These are phyloP conservation scores for Mycena belliarum DNA, from an alignment of 768 basidiomycete genomes.

Conservation along the genomic window DNA sequence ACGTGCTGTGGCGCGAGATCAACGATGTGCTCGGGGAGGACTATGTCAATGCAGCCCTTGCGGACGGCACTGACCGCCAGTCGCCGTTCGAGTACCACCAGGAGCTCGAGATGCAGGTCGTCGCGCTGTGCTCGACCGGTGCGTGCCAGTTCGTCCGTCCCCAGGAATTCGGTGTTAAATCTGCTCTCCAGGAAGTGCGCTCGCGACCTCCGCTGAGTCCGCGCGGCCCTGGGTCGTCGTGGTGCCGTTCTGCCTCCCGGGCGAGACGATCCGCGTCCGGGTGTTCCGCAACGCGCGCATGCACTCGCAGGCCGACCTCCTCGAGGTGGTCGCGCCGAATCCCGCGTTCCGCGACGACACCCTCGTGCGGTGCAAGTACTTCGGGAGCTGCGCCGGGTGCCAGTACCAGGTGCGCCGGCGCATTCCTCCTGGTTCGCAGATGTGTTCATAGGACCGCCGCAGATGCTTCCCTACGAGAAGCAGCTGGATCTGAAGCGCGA, in stretches of 20 bases:
- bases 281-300: slow-evolving; percentile 72
- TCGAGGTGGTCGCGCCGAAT: slow-evolving; percentile 68
- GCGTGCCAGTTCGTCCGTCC: slow-evolving; percentile 25
- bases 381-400: slow-evolving; percentile 88
- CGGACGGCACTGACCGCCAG: slow-evolving; percentile 52
- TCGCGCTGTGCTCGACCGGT: slow-evolving; percentile 65
- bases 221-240: slow-evolving; percentile 76
- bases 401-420: slow-evolving; percentile 83
- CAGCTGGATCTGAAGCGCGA: slow-evolving; percentile 88
- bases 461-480: slow-evolving; percentile 87
- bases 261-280: slow-evolving; percentile 73
- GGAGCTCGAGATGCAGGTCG: slow-evolving; percentile 68
- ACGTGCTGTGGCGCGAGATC: slow-evolving; percentile 77
- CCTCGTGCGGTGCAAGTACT: slow-evolving; percentile 79
- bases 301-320: slow-evolving; percentile 75
- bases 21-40: slow-evolving; percentile 63
- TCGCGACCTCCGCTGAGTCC: slow-evolving; percentile 52
- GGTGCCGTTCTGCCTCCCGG: slow-evolving; percentile 82
- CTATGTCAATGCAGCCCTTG: slow-evolving; percentile 49
- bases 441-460: neutral
- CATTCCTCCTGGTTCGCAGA: neutral
- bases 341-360: slow-evolving; percentile 61
- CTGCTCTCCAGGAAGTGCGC: slow-evolving; percentile 56
- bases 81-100: slow-evolving; percentile 61
- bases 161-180: neutral